phyloP scores from a whole-genome alignment of 257 asterid species.

The Solanum chilense region DNA sequence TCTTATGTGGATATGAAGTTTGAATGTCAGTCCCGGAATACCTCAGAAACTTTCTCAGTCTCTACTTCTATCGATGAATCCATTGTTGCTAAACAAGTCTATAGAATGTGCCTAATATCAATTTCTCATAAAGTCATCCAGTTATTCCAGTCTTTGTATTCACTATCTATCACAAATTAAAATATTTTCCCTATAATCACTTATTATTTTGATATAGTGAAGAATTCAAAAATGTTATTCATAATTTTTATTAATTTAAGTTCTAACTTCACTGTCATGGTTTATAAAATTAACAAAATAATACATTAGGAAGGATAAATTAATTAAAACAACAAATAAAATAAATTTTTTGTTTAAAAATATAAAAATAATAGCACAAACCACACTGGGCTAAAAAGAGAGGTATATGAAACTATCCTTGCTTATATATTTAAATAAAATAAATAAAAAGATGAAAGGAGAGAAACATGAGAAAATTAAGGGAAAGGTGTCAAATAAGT shows the following conservation, averaged over 20 bases:
- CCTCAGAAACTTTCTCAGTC: neutral
- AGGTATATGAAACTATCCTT: neutral
- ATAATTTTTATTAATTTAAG: too few relatives aligned
- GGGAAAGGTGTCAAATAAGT: too few relatives aligned
- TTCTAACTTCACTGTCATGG: neutral
- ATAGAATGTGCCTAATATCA: neutral
- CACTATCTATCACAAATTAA: neutral
- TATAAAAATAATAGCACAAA: neutral
- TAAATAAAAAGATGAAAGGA: too few relatives aligned
- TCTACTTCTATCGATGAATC: neutral
- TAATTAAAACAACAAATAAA: too few relatives aligned
- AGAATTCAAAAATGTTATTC: neutral
- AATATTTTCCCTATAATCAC: neutral
- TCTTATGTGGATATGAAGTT: neutral
- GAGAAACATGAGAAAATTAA: neutral
- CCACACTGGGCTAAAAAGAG: neutral
- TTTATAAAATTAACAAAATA: too few relatives aligned
- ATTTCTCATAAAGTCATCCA: neutral
- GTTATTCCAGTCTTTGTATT: neutral
- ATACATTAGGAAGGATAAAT: neutral
- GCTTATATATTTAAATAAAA: neutral
- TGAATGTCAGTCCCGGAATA: too few relatives aligned
- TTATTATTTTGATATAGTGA: neutral
- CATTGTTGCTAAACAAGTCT: neutral
- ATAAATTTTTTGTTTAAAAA: too few relatives aligned